Percentiles rank a stretch among this genome's conserved stretches.
Evolutionary conservation across 805 yeast species (phyloP).

Genomic region (Lachancea dasiensis): DNA sequence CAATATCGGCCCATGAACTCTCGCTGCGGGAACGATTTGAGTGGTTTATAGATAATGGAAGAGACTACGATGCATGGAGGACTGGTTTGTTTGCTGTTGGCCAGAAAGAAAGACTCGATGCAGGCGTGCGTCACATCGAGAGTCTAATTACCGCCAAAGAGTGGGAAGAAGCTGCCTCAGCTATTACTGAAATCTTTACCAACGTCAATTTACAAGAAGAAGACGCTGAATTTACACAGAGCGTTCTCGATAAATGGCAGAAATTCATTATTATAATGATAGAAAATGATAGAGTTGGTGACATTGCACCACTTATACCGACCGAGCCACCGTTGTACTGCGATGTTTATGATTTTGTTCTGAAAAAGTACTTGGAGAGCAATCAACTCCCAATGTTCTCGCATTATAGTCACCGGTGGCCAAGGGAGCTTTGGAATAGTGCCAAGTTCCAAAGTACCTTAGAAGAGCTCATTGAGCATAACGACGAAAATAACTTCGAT

Average conservation of each 20-base stretch:
- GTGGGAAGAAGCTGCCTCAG: constrained; percentile 53
- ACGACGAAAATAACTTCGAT: constrained; percentile 19
- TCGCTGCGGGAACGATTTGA: constrained; percentile 60
- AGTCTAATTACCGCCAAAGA: constrained; percentile 26
- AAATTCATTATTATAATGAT: constrained; percentile 52
- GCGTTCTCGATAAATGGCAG: constrained; percentile 51
- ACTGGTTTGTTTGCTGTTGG: constrained; percentile 56
- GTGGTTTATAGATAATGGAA: constrained; percentile 59
- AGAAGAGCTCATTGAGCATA: constrained; percentile 40
- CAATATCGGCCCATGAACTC: constrained; percentile 67
- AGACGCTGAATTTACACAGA: constrained; percentile 17
- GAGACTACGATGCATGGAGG: constrained; percentile 69
- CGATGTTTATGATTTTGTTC: constrained; percentile 41
- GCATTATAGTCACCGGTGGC: constrained; percentile 51
- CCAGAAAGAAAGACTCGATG: constrained; percentile 44
- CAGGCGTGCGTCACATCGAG: constrained; percentile 54
- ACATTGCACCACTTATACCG: constrained; percentile 56
- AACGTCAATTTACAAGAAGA: constrained; percentile 18
- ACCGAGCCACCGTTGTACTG: constrained; percentile 31
- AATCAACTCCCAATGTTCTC: constrained; percentile 36
- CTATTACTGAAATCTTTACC: constrained; percentile 40
- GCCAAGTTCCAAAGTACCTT: constrained; percentile 39
- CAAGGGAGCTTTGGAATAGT: constrained; percentile 44
- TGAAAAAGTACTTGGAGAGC: constrained; percentile 41
- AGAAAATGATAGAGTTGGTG: constrained; percentile 39